Conservation (phyloP, 345 rosid genomes). For the Hibiscus syriacus region DNA sequence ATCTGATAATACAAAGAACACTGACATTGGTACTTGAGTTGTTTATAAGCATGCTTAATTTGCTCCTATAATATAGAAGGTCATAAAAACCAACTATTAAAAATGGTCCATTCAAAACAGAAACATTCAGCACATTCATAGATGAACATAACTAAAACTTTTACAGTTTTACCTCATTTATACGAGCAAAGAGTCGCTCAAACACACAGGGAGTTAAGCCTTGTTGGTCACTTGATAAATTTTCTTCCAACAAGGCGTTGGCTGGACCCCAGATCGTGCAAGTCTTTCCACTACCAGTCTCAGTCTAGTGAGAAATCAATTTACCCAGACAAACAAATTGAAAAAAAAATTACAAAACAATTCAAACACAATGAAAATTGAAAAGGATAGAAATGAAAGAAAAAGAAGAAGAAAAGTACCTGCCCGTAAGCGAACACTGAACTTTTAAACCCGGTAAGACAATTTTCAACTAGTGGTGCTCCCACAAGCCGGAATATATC, state of each 20-base stretch:
- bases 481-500: conserved; percentile 85
- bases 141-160: conserved; percentile 10
- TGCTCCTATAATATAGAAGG: too few species aligned
- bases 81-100: too few species aligned
- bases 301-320: conserved; percentile 45
- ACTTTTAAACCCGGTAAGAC: too few species aligned
- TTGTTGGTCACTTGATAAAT: conserved; percentile 54
- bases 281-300: conserved; percentile 96
- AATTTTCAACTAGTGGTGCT: conserved; percentile 77
- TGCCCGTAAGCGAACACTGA: conserved; percentile 98
- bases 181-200: conserved; percentile 65
- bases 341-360: neutral
- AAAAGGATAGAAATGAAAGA: too few species aligned
- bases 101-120: neutral
- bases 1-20: too few species aligned
- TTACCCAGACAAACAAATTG: neutral
- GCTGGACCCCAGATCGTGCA: conserved; percentile 98
- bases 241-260: conserved; percentile 61
- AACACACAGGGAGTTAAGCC: conserved; percentile 92
- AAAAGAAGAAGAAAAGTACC: too few species aligned
- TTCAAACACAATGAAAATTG: neutral
- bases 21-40: conserved; percentile 88
- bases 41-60: conserved; percentile 66
- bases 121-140: neutral
- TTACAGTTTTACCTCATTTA: conserved; percentile 54